These are phyloP conservation scores for Lactarius akahatsu DNA, from an alignment of 768 basidiomycete species.

Conservation along the genomic window DNA sequence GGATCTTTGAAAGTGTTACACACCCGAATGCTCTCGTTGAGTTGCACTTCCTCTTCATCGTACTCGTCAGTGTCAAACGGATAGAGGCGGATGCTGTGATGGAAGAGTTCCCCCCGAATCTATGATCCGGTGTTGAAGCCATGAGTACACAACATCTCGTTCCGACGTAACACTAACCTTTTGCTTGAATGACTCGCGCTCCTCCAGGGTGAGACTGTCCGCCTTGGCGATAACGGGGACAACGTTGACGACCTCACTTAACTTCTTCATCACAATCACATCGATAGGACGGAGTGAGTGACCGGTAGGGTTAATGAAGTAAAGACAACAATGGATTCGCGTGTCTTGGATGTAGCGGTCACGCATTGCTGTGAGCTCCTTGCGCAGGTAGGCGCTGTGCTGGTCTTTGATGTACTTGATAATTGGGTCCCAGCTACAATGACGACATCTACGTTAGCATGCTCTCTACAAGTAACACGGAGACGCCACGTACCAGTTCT, in stretches of 20 bases:
- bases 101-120: slow-evolving; percentile 91
- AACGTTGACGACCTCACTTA: slow-evolving; percentile 98
- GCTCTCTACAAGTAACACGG: background rate
- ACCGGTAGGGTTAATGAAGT: slow-evolving; percentile 99
- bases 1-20: slow-evolving; percentile 34
- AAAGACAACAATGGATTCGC: slow-evolving; percentile 95
- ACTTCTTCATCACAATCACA: slow-evolving; percentile 98
- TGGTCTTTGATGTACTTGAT: slow-evolving; percentile 99
- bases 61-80: slow-evolving; percentile 97
- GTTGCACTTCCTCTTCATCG: slow-evolving; percentile 86
- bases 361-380: slow-evolving; percentile 97
- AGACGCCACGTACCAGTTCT: slow-evolving; percentile 72
- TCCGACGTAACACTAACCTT: slow-evolving; percentile 53
- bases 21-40: slow-evolving; percentile 90
- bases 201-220: slow-evolving; percentile 90
- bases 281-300: slow-evolving; percentile 96
- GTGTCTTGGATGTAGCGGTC: slow-evolving; percentile 99
- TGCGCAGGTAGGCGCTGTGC: slow-evolving; percentile 97
- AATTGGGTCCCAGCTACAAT: slow-evolving; percentile 94
- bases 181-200: slow-evolving; percentile 89
- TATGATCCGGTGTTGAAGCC: slow-evolving; percentile 34
- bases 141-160: background rate
- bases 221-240: slow-evolving; percentile 99
- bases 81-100: slow-evolving; percentile 92
- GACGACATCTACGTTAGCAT: background rate